These are phyloP conservation scores for Trichothecium sympodiale DNA, from an alignment of 2,329 filamentous ascomycete genomes.

Conservation along the genomic window DNA sequence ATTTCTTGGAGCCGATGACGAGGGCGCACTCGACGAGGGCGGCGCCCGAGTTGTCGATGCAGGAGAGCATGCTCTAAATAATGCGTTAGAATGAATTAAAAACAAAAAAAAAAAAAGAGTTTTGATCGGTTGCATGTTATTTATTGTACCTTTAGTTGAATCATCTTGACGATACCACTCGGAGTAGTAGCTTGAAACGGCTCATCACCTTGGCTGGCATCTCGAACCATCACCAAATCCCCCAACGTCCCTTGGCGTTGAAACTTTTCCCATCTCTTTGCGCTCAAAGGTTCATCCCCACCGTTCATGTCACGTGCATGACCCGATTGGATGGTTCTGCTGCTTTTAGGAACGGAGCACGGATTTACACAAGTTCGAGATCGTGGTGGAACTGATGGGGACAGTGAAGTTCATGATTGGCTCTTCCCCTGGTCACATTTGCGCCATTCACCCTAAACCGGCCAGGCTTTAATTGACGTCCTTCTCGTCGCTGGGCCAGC, in stretches of 20 bases:
- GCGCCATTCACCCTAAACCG: too few relatives aligned
- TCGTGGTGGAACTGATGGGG: too few relatives aligned
- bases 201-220: not conserved
- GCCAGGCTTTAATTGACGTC: too few relatives aligned
- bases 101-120: too few relatives aligned
- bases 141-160: constrained; percentile 66
- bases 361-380: too few relatives aligned
- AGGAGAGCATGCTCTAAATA: constrained; percentile 82
- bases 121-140: too few relatives aligned
- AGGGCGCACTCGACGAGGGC: constrained; percentile 94
- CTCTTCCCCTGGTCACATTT: too few relatives aligned
- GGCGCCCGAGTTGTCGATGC: constrained; percentile 99
- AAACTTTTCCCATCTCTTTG: constrained; percentile 4
- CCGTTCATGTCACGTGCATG: too few relatives aligned
- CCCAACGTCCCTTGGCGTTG: constrained; percentile 5
- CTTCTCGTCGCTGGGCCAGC: too few relatives aligned
- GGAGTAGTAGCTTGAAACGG: constrained; percentile 8
- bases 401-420: too few relatives aligned
- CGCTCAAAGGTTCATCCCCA: not conserved
- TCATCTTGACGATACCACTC: constrained; percentile 51
- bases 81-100: constrained; percentile 7
- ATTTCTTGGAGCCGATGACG: constrained; percentile 80
- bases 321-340: too few relatives aligned
- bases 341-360: too few relatives aligned
- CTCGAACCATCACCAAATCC: constrained; percentile 2